A percentile compares a stretch with the other conserved stretches of the same genome.
phyloP scores from a whole-genome alignment of 177 flowering plant species.

The Vitis hybrid region DNA sequence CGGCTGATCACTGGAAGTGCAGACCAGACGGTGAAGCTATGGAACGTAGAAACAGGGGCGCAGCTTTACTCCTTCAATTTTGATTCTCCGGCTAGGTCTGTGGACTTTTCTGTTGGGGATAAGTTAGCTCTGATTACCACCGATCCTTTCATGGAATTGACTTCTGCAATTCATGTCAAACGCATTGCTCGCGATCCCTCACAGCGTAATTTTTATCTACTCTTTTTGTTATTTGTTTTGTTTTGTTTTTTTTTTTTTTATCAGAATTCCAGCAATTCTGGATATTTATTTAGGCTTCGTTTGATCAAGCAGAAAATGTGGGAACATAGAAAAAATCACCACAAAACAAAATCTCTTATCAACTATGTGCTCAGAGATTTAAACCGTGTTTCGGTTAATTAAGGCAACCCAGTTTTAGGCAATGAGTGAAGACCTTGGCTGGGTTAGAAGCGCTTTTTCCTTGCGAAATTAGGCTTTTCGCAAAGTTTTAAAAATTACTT shows the following conservation, averaged over 20 bases:
- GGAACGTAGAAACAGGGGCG: constrained; percentile 76
- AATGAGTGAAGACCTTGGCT: no score
- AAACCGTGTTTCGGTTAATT: no score
- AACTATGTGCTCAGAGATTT: no score
- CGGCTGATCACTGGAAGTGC: constrained; percentile 88
- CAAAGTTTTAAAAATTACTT: no score
- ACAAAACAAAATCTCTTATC: no score
- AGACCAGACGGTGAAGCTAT: constrained; percentile 82
- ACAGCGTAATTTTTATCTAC: constrained; percentile 51
- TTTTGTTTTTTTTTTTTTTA: background rate
- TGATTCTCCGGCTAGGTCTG: constrained; percentile 82
- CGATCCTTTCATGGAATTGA: constrained; percentile 84
- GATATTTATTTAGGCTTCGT: no score
- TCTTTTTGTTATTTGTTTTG: background rate
- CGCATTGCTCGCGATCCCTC: constrained; percentile 59
- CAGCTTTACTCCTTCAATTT: constrained; percentile 67
- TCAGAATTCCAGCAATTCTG: no score
- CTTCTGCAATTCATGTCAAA: constrained; percentile 91
- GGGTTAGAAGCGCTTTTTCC: no score
- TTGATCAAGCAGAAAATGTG: no score
- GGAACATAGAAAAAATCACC: no score
- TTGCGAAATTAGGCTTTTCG: no score
- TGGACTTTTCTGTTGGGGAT: constrained; percentile 83
- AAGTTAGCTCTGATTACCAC: constrained; percentile 85
- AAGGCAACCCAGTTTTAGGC: no score